Conservation (phyloP, 805 yeast genomes). For the Pichia deserticola region DNA sequence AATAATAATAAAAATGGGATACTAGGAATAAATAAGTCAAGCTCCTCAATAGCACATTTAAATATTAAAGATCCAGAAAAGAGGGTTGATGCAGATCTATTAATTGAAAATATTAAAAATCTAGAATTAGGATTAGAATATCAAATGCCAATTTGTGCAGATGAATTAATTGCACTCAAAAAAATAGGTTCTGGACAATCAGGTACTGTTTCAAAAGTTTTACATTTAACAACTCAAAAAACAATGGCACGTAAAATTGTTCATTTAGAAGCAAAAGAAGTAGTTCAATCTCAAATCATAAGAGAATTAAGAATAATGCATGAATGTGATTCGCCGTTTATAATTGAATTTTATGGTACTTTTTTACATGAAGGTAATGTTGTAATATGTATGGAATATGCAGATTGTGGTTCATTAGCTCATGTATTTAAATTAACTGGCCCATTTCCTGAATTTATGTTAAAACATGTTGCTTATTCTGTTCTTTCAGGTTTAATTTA, state of each 20-base stretch:
- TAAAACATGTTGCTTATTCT: constrained; percentile 66
- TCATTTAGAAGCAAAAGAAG: constrained; percentile 74
- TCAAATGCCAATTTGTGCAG: constrained; percentile 43
- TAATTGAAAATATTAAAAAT: constrained; percentile 39
- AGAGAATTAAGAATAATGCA: constrained; percentile 87
- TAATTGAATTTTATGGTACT: constrained; percentile 89
- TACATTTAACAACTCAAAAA: constrained; percentile 82
- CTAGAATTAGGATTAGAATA: constrained; percentile 49
- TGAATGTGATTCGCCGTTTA: constrained; percentile 76
- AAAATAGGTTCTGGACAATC: constrained; percentile 90
- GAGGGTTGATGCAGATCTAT: constrained; percentile 28
- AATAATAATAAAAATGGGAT: no score
- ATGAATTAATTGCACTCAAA: constrained; percentile 68
- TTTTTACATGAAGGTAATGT: constrained; percentile 68
- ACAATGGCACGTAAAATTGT: constrained; percentile 88
- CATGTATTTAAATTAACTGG: constrained; percentile 58
- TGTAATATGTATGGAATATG: constrained; percentile 89
- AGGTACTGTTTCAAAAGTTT: constrained; percentile 83
- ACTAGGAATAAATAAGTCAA: background rate
- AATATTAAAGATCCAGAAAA: constrained; percentile 23
- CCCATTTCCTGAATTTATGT: constrained; percentile 57
- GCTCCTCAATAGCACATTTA: constrained; percentile 5
- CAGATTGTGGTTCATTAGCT: constrained; percentile 91
- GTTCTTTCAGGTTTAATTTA: constrained; percentile 78
- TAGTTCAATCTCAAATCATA: constrained; percentile 73